Conservation (phyloP, 2,329 filamentous ascomycete genomes). For the Aspergillus ustus region DNA sequence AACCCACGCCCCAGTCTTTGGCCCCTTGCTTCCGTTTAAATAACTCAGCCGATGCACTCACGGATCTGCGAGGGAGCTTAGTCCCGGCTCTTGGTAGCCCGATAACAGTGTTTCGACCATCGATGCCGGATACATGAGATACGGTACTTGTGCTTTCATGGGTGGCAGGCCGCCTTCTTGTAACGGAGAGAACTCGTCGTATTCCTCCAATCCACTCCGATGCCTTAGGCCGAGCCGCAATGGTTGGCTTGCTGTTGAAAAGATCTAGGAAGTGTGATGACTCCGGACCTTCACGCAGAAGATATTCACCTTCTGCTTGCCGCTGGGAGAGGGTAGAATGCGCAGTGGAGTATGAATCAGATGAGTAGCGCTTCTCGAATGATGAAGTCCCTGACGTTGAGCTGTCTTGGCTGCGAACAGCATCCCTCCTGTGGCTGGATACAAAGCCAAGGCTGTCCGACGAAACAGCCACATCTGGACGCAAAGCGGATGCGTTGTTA, state of each 20-base stretch:
- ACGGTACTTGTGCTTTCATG: constrained; percentile 24
- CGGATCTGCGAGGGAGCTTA: constrained; percentile 48
- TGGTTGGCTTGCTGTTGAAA: constrained; percentile 32
- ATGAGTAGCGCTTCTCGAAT: constrained; percentile 46
- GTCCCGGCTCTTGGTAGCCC: constrained; percentile 19
- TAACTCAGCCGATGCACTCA: constrained; percentile 53
- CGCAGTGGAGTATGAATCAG: constrained; percentile 58
- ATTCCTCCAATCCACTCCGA: constrained; percentile 72
- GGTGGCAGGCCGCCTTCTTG: constrained; percentile 34
- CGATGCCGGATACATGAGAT: constrained; percentile 33
- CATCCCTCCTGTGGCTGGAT: constrained; percentile 29
- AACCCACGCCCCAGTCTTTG: constrained; percentile 56
- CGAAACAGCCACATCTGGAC: constrained; percentile 31
- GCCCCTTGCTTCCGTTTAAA: constrained; percentile 58
- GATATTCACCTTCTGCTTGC: constrained; percentile 57
- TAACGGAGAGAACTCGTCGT: constrained; percentile 63
- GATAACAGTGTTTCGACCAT: constrained; percentile 31
- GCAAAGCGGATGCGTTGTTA: constrained; percentile 28
- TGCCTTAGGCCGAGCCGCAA: constrained; percentile 51
- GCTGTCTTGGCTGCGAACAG: constrained; percentile 31
- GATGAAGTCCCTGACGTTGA: constrained; percentile 28
- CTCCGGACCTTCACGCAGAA: constrained; percentile 52
- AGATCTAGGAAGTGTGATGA: constrained; percentile 32
- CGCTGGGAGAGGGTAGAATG: constrained; percentile 54
- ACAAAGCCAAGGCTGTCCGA: constrained; percentile 28